Base-by-base conservation (phyloP, 805 yeast genomes). In the Grigorovia humatica region DNA sequence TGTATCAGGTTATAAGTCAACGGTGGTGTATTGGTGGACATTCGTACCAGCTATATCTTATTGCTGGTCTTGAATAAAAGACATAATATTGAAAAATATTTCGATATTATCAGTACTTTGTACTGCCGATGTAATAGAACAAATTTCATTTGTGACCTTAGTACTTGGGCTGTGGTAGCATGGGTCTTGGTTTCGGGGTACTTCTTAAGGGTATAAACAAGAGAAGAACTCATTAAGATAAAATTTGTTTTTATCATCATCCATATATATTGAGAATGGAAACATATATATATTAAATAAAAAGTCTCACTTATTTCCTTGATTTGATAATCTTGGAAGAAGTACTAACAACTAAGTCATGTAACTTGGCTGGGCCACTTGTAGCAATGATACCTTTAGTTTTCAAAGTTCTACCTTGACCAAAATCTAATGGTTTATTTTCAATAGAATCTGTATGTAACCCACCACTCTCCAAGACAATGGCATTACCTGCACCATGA, bases 371-470 rank as follows among this genome's bases (percentile, higher is more conserved):
- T 9, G 67, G 64, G 9, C 70, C 68, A 53, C 68, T 64, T 6
- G 93, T 83, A 9, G 98, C 99, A 63, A 93, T 82, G n/a, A 93
- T 90, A 47, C 99, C 99, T 69, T 88, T 84, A 53, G 95, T 86
- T 29, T 59, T 52, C 56, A 93, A 76, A 41, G 81, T 79, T 64
- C 97, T 80, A 7, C 99, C 99, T 44, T 74, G 72, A 8, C 96
- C 89, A 60, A 93, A 93, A 63, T 91, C 82, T 52, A 93, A 76
- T 23, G 75, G 74, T 12, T 73, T 73, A 18, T 96, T 96, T 51
- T 77, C 68, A 68, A 91, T 80, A 1, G 70, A 53, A 64, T 93
- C 99, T 15, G 91, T 81, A 12, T 93, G 98, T 48, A 73, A 66
- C 7, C 99, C 99, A 44, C 97, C 97, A 59, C 95, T 85, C 68